A percentile compares a stretch with the other conserved stretches of the same genome.
These are phyloP conservation scores for Xylaria telfairii DNA, from an alignment of 495 filamentous ascomycete genomes.

Conservation along the genomic window DNA sequence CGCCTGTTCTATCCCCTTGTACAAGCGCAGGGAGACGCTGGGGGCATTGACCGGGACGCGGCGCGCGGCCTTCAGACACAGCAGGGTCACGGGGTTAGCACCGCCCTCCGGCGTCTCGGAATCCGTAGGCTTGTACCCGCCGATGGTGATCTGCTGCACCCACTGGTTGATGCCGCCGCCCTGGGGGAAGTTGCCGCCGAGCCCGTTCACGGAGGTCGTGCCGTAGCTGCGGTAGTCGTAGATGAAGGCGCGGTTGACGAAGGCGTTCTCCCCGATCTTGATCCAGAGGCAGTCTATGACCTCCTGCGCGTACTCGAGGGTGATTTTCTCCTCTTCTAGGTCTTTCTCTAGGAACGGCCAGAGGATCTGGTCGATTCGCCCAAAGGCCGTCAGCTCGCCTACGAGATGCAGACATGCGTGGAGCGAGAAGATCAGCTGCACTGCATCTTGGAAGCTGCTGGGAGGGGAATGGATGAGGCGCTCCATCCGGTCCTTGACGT, in stretches of 20 bases:
- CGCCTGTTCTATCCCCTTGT: conserved; percentile 14
- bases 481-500: conserved; percentile 14
- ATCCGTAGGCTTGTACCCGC: conserved; percentile 23
- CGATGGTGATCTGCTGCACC: conserved; percentile 26
- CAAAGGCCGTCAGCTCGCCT: conserved; percentile 23
- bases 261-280: conserved; percentile 29
- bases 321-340: not conserved
- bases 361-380: conserved; percentile 26
- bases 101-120: conserved; percentile 12
- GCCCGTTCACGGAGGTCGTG: conserved; percentile 14
- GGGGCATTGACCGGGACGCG: conserved; percentile 25
- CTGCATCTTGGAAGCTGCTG: conserved; percentile 22
- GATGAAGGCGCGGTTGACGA: conserved; percentile 28
- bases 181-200: conserved; percentile 22
- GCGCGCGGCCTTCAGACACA: conserved; percentile 20
- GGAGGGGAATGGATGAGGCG: conserved; percentile 1
- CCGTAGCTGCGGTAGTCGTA: conserved; percentile 25
- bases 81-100: conserved; percentile 21
- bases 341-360: conserved; percentile 22
- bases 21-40: conserved; percentile 19
- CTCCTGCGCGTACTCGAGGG: conserved; percentile 17
- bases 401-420: conserved; percentile 26
- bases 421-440: conserved; percentile 22
- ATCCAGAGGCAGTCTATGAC: conserved; percentile 26
- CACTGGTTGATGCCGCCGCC: conserved; percentile 27